Evolutionary conservation across 352 stramenopile genomes (phyloP).

Genomic region (Pythium volutum): DNA sequence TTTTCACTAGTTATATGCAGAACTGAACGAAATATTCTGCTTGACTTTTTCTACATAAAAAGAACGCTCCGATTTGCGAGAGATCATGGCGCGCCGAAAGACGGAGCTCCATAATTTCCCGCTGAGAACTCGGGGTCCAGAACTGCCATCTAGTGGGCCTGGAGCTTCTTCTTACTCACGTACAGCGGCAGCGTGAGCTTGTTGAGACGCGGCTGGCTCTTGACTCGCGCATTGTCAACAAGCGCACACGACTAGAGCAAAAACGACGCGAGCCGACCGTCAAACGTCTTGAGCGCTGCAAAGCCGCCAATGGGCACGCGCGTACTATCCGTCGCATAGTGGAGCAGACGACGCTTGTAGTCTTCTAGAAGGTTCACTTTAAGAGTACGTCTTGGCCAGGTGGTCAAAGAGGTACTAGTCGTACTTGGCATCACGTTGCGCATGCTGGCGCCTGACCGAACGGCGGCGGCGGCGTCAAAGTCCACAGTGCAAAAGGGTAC

Average conservation of each 20-base stretch:
- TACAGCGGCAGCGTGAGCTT: slow-evolving; percentile 14
- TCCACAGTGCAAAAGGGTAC: too few relatives aligned
- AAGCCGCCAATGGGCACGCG: slow-evolving; percentile 5
- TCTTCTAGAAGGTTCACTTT: neutral
- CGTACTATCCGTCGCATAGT: slow-evolving; percentile 5
- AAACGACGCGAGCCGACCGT: slow-evolving; percentile 5
- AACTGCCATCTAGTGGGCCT: neutral
- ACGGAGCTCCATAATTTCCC: neutral
- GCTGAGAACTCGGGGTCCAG: slow-evolving; percentile 6
- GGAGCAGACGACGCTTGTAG: slow-evolving; percentile 1
- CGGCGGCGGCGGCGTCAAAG: too few relatives aligned
- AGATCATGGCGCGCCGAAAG: too few relatives aligned
- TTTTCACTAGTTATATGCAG: too few relatives aligned
- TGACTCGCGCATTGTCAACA: slow-evolving; percentile 3
- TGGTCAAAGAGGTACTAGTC: slow-evolving; percentile 11
- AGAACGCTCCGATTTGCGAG: too few relatives aligned
- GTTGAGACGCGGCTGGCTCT: slow-evolving; percentile 12
- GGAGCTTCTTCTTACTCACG: slow-evolving; percentile 11
- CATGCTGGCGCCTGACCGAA: too few relatives aligned
- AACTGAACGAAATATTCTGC: too few relatives aligned
- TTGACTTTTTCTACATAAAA: too few relatives aligned
- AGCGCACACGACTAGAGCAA: slow-evolving; percentile 11
- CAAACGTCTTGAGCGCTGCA: neutral
- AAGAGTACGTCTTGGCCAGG: neutral
- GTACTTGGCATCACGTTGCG: slow-evolving; percentile 25